Percentiles rank a stretch among this genome's conserved stretches.
phyloP scores from a whole-genome alignment of 225 moss, liverwort and hornwort genomes.

The Straminergon stramineum region DNA sequence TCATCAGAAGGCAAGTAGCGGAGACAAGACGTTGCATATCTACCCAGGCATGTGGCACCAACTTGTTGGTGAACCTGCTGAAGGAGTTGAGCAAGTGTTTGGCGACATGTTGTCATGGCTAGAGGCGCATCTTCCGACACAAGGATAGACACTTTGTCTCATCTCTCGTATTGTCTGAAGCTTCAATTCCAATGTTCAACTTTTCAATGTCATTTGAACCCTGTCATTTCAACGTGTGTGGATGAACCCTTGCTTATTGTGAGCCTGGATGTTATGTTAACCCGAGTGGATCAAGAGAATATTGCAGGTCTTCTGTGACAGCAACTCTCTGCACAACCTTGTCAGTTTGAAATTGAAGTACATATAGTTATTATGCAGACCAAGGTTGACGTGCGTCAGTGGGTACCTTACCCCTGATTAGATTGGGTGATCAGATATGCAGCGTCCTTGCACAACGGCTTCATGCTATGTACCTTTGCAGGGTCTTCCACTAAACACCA shows the following conservation, averaged over 20 bases:
- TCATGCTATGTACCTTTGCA: not conserved
- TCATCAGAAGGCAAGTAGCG: slow-evolving; percentile 46
- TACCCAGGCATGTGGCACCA: slow-evolving; percentile 93
- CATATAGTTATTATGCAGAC: not conserved
- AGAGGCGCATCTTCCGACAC: slow-evolving; percentile 19
- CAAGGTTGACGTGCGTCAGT: slow-evolving; percentile 4
- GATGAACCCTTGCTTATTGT: not conserved
- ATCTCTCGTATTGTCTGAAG: not conserved
- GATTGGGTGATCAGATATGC: slow-evolving; percentile 11
- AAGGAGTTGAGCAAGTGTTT: slow-evolving; percentile 67
- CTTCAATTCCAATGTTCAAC: not conserved
- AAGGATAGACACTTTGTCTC: not conserved
- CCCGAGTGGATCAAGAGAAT: not conserved
- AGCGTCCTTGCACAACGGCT: slow-evolving; percentile 5
- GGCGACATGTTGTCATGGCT: slow-evolving; percentile 52
- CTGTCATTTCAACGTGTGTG: not conserved
- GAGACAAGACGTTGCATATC: slow-evolving; percentile 60
- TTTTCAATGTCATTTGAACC: not conserved
- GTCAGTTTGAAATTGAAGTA: slow-evolving; percentile 9
- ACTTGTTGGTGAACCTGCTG: slow-evolving; percentile 69
- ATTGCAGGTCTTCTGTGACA: not conserved
- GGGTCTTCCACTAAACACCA: not conserved
- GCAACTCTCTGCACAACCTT: not conserved
- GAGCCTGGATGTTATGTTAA: not conserved
- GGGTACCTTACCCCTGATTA: not conserved